Evolutionary conservation across 176 grass and related monocot genomes (phyloP).

Genomic region (Neostapfia colusana): DNA sequence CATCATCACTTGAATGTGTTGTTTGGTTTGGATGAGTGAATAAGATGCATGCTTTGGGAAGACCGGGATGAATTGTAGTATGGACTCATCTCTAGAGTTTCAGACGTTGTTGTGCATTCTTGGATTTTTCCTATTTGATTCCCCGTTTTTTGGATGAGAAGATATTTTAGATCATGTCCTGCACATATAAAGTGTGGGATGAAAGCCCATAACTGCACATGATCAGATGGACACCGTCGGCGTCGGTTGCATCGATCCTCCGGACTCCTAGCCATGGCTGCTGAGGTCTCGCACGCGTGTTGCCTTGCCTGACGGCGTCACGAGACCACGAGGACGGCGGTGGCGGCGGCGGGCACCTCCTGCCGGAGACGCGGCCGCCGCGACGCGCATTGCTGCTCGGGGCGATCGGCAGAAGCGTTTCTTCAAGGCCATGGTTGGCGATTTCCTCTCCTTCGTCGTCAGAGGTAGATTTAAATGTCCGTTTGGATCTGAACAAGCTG

Average conservation of each 20-base stretch:
- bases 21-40: background rate
- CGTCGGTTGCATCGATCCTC: background rate
- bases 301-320: background rate
- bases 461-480: background rate
- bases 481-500: slow-evolving; percentile 20
- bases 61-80: background rate
- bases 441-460: slow-evolving; percentile 9
- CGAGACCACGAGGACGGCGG: background rate
- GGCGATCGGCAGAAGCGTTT: slow-evolving; percentile 7
- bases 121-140: background rate
- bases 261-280: background rate
- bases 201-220: no score
- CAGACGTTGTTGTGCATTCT: background rate
- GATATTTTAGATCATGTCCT: background rate
- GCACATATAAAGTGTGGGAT: background rate
- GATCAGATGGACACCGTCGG: no score
- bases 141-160: background rate
- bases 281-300: background rate
- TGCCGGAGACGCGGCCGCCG: slow-evolving; percentile 26
- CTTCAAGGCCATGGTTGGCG: slow-evolving; percentile 32
- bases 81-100: no score
- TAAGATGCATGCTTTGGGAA: background rate
- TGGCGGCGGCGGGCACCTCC: background rate
- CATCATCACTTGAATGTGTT: background rate
- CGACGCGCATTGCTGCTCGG: slow-evolving; percentile 34